These are phyloP conservation scores for Aspergillus novofumigatus DNA, from an alignment of 2,329 filamentous ascomycete species.

Conservation along the genomic window DNA sequence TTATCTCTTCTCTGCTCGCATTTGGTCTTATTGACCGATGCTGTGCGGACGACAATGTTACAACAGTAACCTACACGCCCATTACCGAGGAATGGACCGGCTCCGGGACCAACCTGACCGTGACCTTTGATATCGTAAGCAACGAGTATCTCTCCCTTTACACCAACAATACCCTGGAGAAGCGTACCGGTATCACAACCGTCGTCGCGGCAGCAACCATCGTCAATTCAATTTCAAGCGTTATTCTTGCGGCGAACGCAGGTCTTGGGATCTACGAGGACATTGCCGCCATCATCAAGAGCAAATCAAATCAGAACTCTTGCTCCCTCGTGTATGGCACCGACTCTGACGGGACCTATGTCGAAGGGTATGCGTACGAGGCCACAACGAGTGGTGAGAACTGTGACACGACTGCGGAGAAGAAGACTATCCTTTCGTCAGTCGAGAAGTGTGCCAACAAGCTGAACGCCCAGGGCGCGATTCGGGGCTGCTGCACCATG, in stretches of 20 bases:
- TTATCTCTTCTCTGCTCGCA: no score
- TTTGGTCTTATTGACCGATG: not conserved
- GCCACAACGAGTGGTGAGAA: not conserved
- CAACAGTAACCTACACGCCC: not conserved
- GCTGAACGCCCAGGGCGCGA: not conserved
- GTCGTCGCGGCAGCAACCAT: not conserved
- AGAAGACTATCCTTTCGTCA: not conserved
- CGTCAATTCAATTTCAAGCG: no score
- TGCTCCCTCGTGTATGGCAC: conserved; percentile 1
- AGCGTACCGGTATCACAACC: not conserved
- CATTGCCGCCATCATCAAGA: not conserved
- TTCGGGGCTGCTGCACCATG: not conserved
- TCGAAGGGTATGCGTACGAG: conserved; percentile 1
- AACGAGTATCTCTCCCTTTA: not conserved
- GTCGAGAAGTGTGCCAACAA: conserved; percentile 1
- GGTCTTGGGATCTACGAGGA: not conserved
- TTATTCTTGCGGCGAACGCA: not conserved
- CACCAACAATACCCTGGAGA: not conserved
- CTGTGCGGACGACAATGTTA: not conserved
- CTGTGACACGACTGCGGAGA: conserved; percentile 1
- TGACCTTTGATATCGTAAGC: not conserved
- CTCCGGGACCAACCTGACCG: not conserved
- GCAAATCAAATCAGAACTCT: not conserved
- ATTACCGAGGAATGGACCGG: not conserved
- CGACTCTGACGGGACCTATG: not conserved